A percentile compares a stretch with the other conserved stretches of the same genome.
Evolutionary conservation across 75 land plant genomes (phyloP).

Genomic region (Larix kaempferi): DNA sequence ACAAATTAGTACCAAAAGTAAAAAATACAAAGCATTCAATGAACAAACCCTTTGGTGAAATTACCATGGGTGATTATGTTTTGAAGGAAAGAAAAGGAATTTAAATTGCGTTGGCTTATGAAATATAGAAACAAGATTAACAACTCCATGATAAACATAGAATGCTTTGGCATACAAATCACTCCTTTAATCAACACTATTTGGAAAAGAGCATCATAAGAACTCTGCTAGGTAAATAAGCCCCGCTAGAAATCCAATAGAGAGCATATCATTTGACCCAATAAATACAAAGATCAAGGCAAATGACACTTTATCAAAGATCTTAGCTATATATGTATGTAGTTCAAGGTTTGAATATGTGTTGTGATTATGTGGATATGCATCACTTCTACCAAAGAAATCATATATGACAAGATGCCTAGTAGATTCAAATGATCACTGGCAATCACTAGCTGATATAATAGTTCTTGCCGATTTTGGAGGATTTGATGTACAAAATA

Average conservation of each 20-base stretch:
- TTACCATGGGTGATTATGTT: not conserved
- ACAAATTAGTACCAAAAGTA: not conserved
- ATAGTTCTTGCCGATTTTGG: too few relatives aligned
- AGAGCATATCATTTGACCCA: not conserved
- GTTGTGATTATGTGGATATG: too few relatives aligned
- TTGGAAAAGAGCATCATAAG: not conserved
- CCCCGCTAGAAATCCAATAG: not conserved
- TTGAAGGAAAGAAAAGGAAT: not conserved
- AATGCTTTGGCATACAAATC: not conserved
- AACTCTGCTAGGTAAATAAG: not conserved
- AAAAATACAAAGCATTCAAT: not conserved
- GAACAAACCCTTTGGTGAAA: not conserved
- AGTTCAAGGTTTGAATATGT: too few relatives aligned
- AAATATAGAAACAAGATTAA: not conserved
- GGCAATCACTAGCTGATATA: too few relatives aligned
- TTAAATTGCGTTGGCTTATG: not conserved
- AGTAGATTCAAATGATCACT: too few relatives aligned
- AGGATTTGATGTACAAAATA: too few relatives aligned
- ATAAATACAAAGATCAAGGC: not conserved
- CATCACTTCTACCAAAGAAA: too few relatives aligned
- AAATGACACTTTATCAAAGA: not conserved
- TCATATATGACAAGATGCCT: too few relatives aligned
- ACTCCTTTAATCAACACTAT: not conserved
- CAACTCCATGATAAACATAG: not conserved
- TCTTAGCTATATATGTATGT: too few relatives aligned